phyloP scores from a whole-genome alignment of 805 yeast species.

The Candida maltosa region DNA sequence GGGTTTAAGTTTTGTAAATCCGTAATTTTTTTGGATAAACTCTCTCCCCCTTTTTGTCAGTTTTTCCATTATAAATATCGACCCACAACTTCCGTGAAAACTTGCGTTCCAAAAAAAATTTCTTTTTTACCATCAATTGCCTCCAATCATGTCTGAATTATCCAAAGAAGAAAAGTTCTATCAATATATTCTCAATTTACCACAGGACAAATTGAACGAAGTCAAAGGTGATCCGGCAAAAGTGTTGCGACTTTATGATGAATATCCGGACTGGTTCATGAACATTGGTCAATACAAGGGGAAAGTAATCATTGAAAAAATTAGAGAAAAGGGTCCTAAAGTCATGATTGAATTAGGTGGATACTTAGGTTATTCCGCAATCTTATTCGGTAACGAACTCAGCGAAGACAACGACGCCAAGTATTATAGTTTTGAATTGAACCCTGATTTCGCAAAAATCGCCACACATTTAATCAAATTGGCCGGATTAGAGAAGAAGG shows the following conservation, averaged over 20 bases:
- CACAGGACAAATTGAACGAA: constrained; percentile 16
- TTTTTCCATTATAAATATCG: too few relatives aligned
- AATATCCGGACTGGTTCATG: constrained; percentile 23
- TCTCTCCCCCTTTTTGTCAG: too few relatives aligned
- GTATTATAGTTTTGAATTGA: constrained; percentile 32
- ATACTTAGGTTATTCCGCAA: constrained; percentile 36
- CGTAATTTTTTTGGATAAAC: too few relatives aligned
- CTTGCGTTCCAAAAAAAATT: too few relatives aligned
- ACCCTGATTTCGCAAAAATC: constrained; percentile 26
- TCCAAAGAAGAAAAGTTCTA: constrained; percentile 23
- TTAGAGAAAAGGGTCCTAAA: constrained; percentile 19
- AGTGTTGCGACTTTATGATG: constrained; percentile 29
- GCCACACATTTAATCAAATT: constrained; percentile 25
- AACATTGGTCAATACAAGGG: constrained; percentile 31
- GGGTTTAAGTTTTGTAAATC: too few relatives aligned
- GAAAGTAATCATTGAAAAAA: constrained; percentile 19
- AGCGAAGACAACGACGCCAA: constrained; percentile 19
- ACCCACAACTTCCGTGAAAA: too few relatives aligned
- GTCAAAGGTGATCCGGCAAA: constrained; percentile 28
- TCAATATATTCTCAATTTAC: constrained; percentile 19
- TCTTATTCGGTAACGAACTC: constrained; percentile 27
- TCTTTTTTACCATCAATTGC: too few relatives aligned
- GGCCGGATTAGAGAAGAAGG: constrained; percentile 29
- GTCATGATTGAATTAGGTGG: constrained; percentile 31
- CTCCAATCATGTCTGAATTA: too few relatives aligned